Percentiles rank a stretch among this genome's conserved stretches.
These are phyloP conservation scores for Begonia loranthoides DNA, from an alignment of 306 rosid species.

Conservation along the genomic window DNA sequence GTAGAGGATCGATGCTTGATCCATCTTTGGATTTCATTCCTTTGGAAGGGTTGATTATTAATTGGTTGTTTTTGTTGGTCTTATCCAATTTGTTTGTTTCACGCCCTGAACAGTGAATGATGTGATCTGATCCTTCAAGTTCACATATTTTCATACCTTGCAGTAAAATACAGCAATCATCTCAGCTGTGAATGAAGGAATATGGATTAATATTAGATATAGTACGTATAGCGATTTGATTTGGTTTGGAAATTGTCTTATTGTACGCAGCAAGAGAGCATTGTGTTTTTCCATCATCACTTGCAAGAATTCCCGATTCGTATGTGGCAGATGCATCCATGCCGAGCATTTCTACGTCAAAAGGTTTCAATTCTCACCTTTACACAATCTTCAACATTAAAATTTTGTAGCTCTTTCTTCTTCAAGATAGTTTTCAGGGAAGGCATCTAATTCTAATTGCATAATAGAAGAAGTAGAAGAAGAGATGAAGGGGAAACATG, in stretches of 20 bases:
- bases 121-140: too few species aligned
- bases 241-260: background rate
- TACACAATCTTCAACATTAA: background rate
- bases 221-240: background rate
- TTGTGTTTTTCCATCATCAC: slow-evolving; percentile 18
- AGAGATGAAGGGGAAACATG: slow-evolving; percentile 20
- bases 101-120: too few species aligned
- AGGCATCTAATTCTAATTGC: slow-evolving; percentile 11
- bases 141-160: too few species aligned
- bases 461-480: slow-evolving; percentile 23
- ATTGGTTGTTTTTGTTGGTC: too few species aligned
- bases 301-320: slow-evolving; percentile 36
- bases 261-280: slow-evolving; percentile 9
- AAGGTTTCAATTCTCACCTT: slow-evolving; percentile 19
- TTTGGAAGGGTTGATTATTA: too few species aligned
- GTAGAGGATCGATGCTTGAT: too few species aligned
- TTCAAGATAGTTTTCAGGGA: background rate
- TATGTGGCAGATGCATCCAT: slow-evolving; percentile 19
- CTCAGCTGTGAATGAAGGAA: too few species aligned
- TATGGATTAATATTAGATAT: background rate
- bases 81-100: too few species aligned
- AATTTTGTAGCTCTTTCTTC: background rate
- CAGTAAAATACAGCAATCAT: too few species aligned
- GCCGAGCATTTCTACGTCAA: slow-evolving; percentile 28
- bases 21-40: too few species aligned